Evolutionary conservation across 2,329 filamentous ascomycete genomes (phyloP).

Genomic region (Colletotrichum chrysophilum): DNA sequence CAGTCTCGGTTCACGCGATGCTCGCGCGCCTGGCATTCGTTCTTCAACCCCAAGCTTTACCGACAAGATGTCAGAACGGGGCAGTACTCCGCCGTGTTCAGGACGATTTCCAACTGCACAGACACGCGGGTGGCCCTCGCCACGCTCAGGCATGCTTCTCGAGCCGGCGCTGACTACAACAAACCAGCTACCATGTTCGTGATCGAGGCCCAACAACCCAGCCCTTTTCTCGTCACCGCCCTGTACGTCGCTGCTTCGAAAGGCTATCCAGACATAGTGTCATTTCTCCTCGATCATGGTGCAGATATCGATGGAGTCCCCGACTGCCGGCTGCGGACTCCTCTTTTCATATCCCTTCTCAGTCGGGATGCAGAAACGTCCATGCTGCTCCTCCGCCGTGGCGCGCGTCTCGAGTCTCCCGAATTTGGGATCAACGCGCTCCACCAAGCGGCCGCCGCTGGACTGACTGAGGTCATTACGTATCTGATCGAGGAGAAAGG

Average conservation of each 20-base stretch:
- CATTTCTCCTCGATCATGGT: background rate
- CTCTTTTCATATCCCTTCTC: background rate
- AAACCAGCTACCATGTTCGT: background rate
- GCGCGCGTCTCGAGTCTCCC: background rate
- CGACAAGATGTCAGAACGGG: background rate
- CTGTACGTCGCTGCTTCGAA: background rate
- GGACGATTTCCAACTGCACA: background rate
- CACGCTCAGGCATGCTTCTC: background rate
- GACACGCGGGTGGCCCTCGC: background rate
- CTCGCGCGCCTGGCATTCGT: background rate
- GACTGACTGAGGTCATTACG: background rate
- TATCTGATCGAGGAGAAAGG: background rate
- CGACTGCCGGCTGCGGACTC: background rate
- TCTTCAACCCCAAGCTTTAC: constrained; percentile 1
- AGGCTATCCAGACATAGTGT: background rate
- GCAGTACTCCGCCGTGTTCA: background rate
- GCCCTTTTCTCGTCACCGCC: background rate
- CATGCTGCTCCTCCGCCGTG: background rate
- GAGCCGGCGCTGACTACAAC: background rate
- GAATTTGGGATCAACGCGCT: background rate
- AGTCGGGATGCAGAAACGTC: background rate
- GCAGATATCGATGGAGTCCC: background rate
- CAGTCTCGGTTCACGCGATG: background rate
- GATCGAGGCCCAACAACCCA: background rate
- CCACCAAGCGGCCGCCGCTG: background rate